These are phyloP conservation scores for Cubamyces sp. DNA, from an alignment of 768 basidiomycete species.

Conservation along the genomic window DNA sequence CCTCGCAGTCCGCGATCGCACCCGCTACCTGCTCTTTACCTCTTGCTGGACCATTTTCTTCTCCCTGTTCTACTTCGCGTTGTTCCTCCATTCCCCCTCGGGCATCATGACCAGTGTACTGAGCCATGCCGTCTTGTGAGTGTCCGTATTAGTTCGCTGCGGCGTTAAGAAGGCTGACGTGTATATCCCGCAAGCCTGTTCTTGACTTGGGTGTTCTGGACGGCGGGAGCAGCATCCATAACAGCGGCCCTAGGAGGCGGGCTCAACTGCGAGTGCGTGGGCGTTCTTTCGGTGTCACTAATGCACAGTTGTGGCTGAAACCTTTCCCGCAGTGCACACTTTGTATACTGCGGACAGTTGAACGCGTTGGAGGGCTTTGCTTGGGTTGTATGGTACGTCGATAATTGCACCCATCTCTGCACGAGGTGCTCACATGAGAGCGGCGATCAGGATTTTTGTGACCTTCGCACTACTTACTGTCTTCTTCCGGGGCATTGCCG, in stretches of 20 bases:
- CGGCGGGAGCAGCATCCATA: constrained; percentile 70
- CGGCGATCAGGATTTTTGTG: constrained; percentile 56
- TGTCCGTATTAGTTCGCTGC: constrained; percentile 14
- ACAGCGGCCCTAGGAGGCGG: constrained; percentile 70
- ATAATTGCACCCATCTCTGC: too few relatives aligned
- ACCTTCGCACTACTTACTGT: constrained; percentile 64
- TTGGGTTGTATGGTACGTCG: constrained; percentile 71
- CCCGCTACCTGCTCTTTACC: constrained; percentile 70
- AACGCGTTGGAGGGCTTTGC: constrained; percentile 78
- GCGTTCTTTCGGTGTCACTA: constrained; percentile 8
- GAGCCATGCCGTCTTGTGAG: constrained; percentile 68
- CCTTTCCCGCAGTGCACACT: constrained; percentile 38
- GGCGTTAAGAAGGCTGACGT: not conserved
- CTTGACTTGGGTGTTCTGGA: constrained; percentile 81
- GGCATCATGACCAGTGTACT: constrained; percentile 63
- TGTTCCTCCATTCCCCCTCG: constrained; percentile 58
- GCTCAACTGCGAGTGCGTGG: constrained; percentile 63
- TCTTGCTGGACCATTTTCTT: constrained; percentile 72
- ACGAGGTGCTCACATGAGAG: not conserved
- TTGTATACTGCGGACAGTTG: constrained; percentile 73
- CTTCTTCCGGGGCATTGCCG: constrained; percentile 60
- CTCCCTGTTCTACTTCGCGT: constrained; percentile 51
- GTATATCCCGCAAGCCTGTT: constrained; percentile 47
- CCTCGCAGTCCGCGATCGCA: constrained; percentile 57
- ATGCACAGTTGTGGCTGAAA: not conserved